Percentiles rank a stretch among this genome's conserved stretches.
Evolutionary conservation across 1,284 basidiomycete genomes (phyloP).

Genomic region (Somion occarium): DNA sequence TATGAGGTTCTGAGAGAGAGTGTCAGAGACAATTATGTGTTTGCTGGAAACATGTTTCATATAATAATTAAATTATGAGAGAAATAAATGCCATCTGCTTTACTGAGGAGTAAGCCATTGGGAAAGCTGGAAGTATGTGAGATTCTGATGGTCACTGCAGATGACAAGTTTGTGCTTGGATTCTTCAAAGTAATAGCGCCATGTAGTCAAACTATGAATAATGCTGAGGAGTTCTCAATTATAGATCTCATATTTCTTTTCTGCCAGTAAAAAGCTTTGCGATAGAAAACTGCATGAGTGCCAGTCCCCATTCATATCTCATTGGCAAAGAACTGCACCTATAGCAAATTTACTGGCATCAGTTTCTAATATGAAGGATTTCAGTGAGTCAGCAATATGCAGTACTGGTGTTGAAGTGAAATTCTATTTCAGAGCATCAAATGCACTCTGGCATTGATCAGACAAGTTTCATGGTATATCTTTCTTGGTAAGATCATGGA

Average conservation of each 20-base stretch:
- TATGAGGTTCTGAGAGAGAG: not conserved
- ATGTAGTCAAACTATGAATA: not conserved
- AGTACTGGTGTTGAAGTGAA: not conserved
- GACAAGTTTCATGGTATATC: not conserved
- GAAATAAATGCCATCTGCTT: not conserved
- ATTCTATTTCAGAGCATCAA: not conserved
- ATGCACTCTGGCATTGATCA: not conserved
- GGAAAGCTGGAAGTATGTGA: not conserved
- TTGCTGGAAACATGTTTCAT: not conserved
- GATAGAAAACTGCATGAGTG: not conserved
- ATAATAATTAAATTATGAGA: conserved; percentile 1
- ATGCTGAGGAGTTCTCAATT: not conserved
- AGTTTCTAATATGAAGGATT: conserved; percentile 1
- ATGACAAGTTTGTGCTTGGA: not conserved
- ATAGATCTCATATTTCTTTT: not conserved
- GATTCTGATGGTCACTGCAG: not conserved
- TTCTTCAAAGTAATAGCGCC: not conserved
- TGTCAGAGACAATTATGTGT: not conserved
- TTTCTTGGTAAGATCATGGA: conserved; percentile 15
- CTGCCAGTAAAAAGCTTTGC: not conserved
- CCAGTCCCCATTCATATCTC: not conserved
- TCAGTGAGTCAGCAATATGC: not conserved
- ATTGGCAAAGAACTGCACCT: not conserved
- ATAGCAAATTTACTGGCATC: not conserved
- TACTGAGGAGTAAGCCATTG: not conserved